These are phyloP conservation scores for Astrocystis sublimbata DNA, from an alignment of 495 filamentous ascomycete genomes.

Conservation along the genomic window DNA sequence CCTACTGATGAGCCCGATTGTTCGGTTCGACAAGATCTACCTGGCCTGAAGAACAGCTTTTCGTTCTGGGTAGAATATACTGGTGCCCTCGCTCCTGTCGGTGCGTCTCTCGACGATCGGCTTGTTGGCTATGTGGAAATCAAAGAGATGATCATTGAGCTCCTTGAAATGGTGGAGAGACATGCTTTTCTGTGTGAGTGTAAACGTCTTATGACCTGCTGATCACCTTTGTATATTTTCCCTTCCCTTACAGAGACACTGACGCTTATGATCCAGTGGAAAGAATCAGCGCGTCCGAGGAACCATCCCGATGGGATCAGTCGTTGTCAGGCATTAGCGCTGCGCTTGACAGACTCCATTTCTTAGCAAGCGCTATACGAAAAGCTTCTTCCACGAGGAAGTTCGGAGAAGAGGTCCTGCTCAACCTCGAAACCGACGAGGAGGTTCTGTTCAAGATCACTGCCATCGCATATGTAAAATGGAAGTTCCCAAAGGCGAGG, in stretches of 20 bases:
- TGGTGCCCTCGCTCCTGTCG: background rate
- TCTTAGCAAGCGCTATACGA: background rate
- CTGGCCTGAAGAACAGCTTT: background rate
- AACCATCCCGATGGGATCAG: background rate
- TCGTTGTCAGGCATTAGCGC: background rate
- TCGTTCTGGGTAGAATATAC: background rate
- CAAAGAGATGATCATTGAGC: background rate
- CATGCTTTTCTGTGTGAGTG: background rate
- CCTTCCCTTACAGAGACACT: too few relatives aligned
- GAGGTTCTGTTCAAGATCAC: background rate
- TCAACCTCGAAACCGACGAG: background rate
- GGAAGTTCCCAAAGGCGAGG: background rate
- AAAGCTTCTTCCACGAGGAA: background rate
- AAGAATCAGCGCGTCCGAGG: background rate
- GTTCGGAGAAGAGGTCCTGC: background rate
- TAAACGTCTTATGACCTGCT: too few relatives aligned
- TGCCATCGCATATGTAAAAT: background rate
- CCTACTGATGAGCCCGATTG: background rate
- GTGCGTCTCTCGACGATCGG: background rate
- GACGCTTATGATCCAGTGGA: too few relatives aligned
- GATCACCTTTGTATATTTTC: too few relatives aligned
- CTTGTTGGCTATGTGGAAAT: background rate
- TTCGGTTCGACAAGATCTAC: background rate
- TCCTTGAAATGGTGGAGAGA: background rate
- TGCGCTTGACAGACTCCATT: background rate